Evolutionary conservation across 2,329 filamentous ascomycete species (phyloP).

Genomic region (Pseudogymnoascus sp.): DNA sequence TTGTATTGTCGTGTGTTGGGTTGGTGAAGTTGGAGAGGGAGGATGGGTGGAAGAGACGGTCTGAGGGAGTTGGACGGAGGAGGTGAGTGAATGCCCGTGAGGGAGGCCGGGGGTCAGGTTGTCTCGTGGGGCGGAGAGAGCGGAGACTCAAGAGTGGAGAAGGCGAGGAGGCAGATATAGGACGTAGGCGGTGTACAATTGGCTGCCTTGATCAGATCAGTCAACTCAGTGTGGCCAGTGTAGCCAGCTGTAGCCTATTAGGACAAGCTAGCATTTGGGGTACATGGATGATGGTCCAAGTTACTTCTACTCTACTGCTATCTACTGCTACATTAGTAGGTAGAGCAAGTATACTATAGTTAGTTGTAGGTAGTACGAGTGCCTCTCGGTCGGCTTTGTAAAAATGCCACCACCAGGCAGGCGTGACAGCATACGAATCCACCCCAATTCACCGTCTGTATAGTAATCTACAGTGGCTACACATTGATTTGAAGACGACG

Average conservation of each 20-base stretch:
- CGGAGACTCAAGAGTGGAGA: slow-evolving; percentile 1
- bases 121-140: slow-evolving; percentile 2
- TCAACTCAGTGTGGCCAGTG: neutral
- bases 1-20: neutral
- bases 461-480: neutral
- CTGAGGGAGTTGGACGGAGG: slow-evolving; percentile 8
- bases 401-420: neutral
- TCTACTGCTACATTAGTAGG: neutral
- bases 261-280: neutral
- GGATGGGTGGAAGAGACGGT: slow-evolving; percentile 12
- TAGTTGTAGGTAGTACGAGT: neutral
- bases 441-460: neutral
- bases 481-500: neutral
- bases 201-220: neutral
- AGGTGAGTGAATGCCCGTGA: neutral
- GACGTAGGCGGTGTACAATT: neutral
- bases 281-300: neutral
- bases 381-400: neutral
- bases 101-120: slow-evolving; percentile 1
- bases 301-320: neutral
- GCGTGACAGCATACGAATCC: slow-evolving; percentile 3
- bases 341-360: neutral
- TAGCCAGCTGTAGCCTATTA: neutral
- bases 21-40: slow-evolving; percentile 14
- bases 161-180: slow-evolving; percentile 13